Base-by-base conservation (phyloP, 1,139 yeast genomes). In the Wickerhamiella infanticola region DNA sequence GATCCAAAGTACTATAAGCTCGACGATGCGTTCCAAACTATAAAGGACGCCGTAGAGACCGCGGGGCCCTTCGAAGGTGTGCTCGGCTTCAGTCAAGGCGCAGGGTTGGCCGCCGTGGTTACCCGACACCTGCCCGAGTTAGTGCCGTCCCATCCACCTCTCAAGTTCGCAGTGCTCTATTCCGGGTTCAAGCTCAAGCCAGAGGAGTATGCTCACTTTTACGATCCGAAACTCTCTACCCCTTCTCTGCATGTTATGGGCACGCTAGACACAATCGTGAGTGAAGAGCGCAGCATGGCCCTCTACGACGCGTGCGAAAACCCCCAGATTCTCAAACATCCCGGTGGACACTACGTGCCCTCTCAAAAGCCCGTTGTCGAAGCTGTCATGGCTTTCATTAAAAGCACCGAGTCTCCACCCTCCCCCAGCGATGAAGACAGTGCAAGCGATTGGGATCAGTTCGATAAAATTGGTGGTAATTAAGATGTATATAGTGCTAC, bases 71-170 rank as follows among this genome's bases (percentile, higher is more conserved):
- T 80, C 58, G 80, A 78, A 47, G 97, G 96, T 3, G 69, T 88
- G 29, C 65, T 90, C 47, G 97, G 96, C 3, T 90, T 88, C 60
- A 80, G 93, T 23, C 97, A 90, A 62, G 98, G 98, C 51, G 93
- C 95, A 1, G 94, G 94, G 3, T 66, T 90, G 59, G 75, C 93
- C 1, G 76, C 66, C 4, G 49, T 59, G 3, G 51, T 59, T 37
- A 58, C 66, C 45, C 57, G 56, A 31, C 46, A 51, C 38, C 54
- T 58, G 39, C 55, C 54, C 24, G 49, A 55, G 6, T 45, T 62
- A 13, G 55, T 54, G 23, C 59, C 59, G 2, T 45, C 59, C 37
- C 74, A 70, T 46, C 70, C 70, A 6, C 67, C 73, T 2, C 64
- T 84, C 53, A 74, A 79, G 57, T 88, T 84, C 62, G 83, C 76